Percentiles rank a stretch among this genome's conserved stretches.
These are phyloP conservation scores for Diaporthe capsici DNA, from an alignment of 2,329 filamentous ascomycete genomes.

Conservation along the genomic window DNA sequence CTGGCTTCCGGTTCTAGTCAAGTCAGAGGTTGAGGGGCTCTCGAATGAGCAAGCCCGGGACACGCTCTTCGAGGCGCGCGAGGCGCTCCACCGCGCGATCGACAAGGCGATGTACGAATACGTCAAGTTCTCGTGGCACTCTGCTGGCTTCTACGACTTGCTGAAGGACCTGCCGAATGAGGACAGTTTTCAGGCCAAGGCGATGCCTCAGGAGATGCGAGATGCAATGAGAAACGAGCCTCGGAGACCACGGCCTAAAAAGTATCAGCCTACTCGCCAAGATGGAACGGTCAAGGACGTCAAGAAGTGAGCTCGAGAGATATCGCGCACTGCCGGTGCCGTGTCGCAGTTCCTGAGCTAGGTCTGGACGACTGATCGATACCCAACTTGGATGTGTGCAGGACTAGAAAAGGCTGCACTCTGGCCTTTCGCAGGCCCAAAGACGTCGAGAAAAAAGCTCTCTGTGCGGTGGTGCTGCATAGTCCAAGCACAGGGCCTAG, in stretches of 20 bases:
- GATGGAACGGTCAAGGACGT: background rate
- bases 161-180: conserved; percentile 17
- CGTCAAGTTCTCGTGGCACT: background rate
- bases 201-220: background rate
- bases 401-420: background rate
- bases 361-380: background rate
- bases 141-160: background rate
- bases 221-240: background rate
- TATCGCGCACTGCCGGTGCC: background rate
- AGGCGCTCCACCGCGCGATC: conserved; percentile 10
- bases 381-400: background rate
- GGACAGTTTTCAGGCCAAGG: background rate
- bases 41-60: conserved; percentile 22
- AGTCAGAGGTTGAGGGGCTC: conserved; percentile 9
- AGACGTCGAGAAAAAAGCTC: background rate
- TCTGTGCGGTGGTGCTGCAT: background rate
- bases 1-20: conserved; percentile 36
- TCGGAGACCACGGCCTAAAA: background rate
- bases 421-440: background rate
- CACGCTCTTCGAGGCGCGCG: conserved; percentile 22
- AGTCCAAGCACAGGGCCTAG: background rate
- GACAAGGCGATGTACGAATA: conserved; percentile 31
- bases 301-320: background rate
- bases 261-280: too few species aligned
- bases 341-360: background rate